Evolutionary conservation across 345 rosid species (phyloP).

Genomic region (Aquilaria sinensis): DNA sequence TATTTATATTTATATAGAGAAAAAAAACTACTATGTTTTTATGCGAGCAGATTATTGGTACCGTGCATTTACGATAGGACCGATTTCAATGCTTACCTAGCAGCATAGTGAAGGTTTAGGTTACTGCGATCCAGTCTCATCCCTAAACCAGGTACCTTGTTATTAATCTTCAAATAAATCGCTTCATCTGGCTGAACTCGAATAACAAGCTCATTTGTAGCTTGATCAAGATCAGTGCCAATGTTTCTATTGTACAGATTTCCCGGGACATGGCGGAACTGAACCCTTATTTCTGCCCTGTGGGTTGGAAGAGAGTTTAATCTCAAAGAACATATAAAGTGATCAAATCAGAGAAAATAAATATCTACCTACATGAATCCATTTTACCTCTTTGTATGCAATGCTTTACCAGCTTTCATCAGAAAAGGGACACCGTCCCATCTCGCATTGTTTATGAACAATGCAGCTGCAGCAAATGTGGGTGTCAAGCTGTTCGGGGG

Average conservation of each 20-base stretch:
- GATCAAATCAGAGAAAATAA: neutral
- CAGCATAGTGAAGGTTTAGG: constrained; percentile 87
- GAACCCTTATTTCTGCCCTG: constrained; percentile 99
- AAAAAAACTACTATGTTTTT: no score
- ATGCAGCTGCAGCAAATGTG: constrained; percentile 98
- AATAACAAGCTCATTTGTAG: constrained; percentile 95
- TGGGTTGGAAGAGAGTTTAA: constrained; percentile 3
- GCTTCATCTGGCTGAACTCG: constrained; percentile 98
- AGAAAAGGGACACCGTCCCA: constrained; percentile 99
- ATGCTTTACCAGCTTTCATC: constrained; percentile 97
- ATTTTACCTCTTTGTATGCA: constrained; percentile 64
- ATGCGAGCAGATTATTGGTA: neutral
- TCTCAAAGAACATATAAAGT: constrained; percentile 1
- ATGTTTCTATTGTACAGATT: constrained; percentile 73
- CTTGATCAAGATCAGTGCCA: constrained; percentile 76
- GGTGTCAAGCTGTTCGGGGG: constrained; percentile 89
- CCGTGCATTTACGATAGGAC: neutral
- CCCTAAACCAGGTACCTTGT: constrained; percentile 96
- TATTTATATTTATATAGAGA: no score
- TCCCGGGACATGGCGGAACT: constrained; percentile 97
- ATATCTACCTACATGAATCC: neutral
- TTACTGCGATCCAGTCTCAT: constrained; percentile 92
- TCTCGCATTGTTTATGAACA: constrained; percentile 93
- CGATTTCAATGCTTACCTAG: constrained; percentile 40
- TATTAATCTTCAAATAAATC: constrained; percentile 91